Percentiles rank a stretch among this genome's conserved stretches.
phyloP scores from a whole-genome alignment of 2,329 filamentous ascomycete genomes.

The Fusarium sp. region DNA sequence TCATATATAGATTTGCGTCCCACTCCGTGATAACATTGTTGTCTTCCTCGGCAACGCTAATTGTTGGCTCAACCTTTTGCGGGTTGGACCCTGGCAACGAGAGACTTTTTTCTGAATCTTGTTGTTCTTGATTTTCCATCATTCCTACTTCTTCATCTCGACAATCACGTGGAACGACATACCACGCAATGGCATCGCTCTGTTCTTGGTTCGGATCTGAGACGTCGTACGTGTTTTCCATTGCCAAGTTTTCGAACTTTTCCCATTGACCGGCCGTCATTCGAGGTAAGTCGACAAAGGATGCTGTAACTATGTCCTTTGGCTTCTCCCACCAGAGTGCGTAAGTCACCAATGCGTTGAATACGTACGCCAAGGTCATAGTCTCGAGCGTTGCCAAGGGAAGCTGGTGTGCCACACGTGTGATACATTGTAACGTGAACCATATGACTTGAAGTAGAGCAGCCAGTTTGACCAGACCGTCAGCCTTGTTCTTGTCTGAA shows the following conservation, averaged over 20 bases:
- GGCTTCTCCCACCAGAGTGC: conserved; percentile 24
- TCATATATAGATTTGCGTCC: conserved; percentile 22
- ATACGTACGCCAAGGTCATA: conserved; percentile 18
- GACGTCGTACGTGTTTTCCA: conserved; percentile 17
- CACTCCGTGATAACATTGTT: conserved; percentile 11
- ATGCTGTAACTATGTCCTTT: conserved; percentile 15
- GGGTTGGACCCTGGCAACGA: not conserved
- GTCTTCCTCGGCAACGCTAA: not conserved
- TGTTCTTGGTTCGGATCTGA: not conserved
- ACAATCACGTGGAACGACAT: conserved; percentile 19
- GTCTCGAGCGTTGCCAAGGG: conserved; percentile 15
- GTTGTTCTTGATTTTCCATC: not conserved
- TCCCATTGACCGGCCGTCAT: conserved; percentile 8
- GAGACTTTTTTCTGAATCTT: not conserved
- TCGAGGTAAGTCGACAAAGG: not conserved
- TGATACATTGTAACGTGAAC: conserved; percentile 12
- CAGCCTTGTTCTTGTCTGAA: conserved; percentile 18
- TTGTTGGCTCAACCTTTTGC: not conserved
- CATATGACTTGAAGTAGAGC: conserved; percentile 13
- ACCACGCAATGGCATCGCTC: conserved; percentile 9
- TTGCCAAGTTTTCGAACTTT: conserved; percentile 11
- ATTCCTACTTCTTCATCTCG: conserved; percentile 9
- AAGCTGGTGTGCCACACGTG: not conserved
- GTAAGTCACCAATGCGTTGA: conserved; percentile 14
- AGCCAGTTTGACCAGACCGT: conserved; percentile 12